Conservation (phyloP, 352 stramenopile genomes). For the Globisporangium iwayamae region DNA sequence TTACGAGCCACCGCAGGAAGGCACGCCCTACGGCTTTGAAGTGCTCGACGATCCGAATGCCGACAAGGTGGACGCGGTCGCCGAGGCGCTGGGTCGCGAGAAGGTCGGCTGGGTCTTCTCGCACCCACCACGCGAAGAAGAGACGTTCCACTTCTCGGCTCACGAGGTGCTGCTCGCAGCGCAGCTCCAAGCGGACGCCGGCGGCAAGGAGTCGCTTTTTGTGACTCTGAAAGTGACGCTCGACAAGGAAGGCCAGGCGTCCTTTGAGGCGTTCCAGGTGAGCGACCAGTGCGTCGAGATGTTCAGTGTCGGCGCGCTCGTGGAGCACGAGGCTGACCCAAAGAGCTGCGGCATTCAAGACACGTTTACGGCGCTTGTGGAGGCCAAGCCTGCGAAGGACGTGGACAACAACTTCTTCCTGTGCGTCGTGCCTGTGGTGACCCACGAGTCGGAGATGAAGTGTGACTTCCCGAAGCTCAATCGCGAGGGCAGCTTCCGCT, state of each 20-base stretch:
- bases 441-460: conserved; percentile 91
- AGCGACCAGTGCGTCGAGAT: conserved; percentile 98
- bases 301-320: conserved; percentile 93
- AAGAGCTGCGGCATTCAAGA: conserved; percentile 91
- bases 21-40: conserved; percentile 86
- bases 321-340: conserved; percentile 87
- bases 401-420: conserved; percentile 99
- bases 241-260: conserved; percentile 91
- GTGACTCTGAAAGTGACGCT: conserved; percentile 95
- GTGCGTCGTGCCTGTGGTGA: conserved; percentile 94
- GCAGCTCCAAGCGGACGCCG: conserved; percentile 94
- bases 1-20: conserved; percentile 95
- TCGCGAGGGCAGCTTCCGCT: conserved; percentile 78
- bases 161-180: conserved; percentile 91
- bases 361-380: conserved; percentile 97
- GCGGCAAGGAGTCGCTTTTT: conserved; percentile 93
- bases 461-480: conserved; percentile 94
- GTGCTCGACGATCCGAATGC: conserved; percentile 90
- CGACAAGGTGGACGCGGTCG: conserved; percentile 83
- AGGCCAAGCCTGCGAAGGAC: conserved; percentile 89
- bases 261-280: conserved; percentile 97
- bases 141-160: conserved; percentile 93
- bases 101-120: conserved; percentile 98
- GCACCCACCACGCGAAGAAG: conserved; percentile 92
- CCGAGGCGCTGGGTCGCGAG: conserved; percentile 82